Evolutionary conservation across 164 flowering plant genomes (phyloP).

Genomic region (Aristolochia californica): DNA sequence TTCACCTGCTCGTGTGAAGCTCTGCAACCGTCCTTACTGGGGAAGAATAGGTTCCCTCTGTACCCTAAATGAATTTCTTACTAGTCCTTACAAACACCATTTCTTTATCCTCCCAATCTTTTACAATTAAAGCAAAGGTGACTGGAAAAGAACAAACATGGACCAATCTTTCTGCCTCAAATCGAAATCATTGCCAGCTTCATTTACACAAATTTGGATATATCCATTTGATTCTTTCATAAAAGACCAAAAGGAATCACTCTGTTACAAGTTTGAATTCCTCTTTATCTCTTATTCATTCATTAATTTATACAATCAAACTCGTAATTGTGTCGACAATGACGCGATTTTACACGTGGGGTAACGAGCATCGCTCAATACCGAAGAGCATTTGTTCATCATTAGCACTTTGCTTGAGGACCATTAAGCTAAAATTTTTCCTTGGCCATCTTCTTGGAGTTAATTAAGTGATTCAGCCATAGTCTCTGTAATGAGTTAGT

Average conservation of each 20-base stretch:
- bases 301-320: not conserved
- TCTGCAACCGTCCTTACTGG: slow-evolving; percentile 4
- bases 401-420: too few relatives aligned
- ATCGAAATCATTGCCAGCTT: slow-evolving; percentile 1
- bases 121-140: too few relatives aligned
- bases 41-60: slow-evolving; percentile 6
- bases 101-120: too few relatives aligned
- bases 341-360: slow-evolving; percentile 2
- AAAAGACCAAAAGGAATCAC: not conserved
- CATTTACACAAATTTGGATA: not conserved
- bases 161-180: not conserved
- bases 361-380: not conserved
- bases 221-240: not conserved
- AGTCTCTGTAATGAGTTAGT: not conserved
- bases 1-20: not conserved
- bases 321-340: not conserved
- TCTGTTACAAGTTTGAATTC: slow-evolving; percentile 6
- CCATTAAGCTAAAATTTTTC: not conserved
- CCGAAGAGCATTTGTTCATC: not conserved
- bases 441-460: not conserved
- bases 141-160: too few relatives aligned
- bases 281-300: not conserved
- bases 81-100: not conserved
- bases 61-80: not conserved
- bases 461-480: not conserved